Evolutionary conservation across 805 yeast species (phyloP), one percentile per base, ranked within the genome.

Genomic region (Monosporozyma siamensis): DNA sequence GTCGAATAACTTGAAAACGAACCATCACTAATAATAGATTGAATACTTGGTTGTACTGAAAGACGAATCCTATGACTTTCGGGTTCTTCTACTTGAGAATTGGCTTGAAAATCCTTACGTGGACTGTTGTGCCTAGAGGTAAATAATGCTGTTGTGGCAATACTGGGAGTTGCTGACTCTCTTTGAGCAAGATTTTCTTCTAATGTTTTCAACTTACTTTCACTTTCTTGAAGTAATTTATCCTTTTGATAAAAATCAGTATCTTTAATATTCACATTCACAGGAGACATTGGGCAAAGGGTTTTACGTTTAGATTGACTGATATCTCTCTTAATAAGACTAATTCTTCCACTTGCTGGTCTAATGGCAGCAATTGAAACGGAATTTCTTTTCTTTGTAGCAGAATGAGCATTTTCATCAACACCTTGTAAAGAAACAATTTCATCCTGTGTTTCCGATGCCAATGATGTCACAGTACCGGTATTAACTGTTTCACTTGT

Each of bases 281-380:
- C 14, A 11, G 26, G 18, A 7, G 34, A 29, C n/a, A 35, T 9
- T 6, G 38, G 27, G 11, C 26, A 34, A 6, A 5, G 9, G 3
- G 34, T 18, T 21, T 21, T 25, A 20, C 21, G 27, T 25, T 20
- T 32, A 11, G 24, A 29, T 10, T 23, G 27, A 22, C 30, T 25
- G 10, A 50, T 49, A 17, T 43, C 38, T 31, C 53, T 48, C 24
- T 40, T 48, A 20, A 44, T 36, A n/a, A 60, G 48, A 39, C 64
- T 61, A 9, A 61, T 58, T 20, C 65, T 46, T 10, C 65, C 65
- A 39, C 63, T 61, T 8, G 63, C 56, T 15, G 60, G 58, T 42
- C 57, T 52, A 1, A 53, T 44, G 4, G 44, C 49, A 6, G 49
- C 45, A 20, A 41, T 31, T 31, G 44, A 48, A 37, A 23, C 50